Base-by-base conservation (phyloP, 2,329 filamentous ascomycete genomes). In the Pseudocercospora cruenta region DNA sequence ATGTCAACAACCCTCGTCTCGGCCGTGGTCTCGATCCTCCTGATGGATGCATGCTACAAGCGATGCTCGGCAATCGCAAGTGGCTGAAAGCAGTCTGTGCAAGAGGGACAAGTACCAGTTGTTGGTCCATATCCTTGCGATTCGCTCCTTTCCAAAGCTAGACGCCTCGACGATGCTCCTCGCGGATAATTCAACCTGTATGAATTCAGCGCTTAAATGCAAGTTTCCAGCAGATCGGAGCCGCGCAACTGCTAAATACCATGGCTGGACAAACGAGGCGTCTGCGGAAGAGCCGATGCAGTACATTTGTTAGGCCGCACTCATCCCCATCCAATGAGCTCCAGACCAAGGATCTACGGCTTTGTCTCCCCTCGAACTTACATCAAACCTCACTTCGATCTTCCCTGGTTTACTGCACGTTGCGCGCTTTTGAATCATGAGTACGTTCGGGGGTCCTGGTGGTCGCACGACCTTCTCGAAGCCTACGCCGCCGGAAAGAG, bases 401-500 rank as follows among this genome's bases (percentile, higher is more conserved):
- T 43, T 8, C 39, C 47, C 47, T 24, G 19, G 47, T 51, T 21
- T 24, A 24, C 21, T 55, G 51, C 26, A 31, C 26, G 51, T 12
- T n/a, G 51, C 36, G 36, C 36, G 36, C 36, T n/a, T 39, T 19
- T 39, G n/a, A 58, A 66, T n/a, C 57, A 78, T 78, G 77, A 74
- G 72, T 26, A 78, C 85, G 43, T 92, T 93, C 76, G 91, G 91
- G 71, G 85, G 87, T 69, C 91, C 70, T 4, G 70, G 91, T 70
- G 88, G 88, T 66, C 83, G 86, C 28, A 84, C 86, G 68, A 82
- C 86, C 70, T 84, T 86, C 76, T 80, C 84, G 65, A 92, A 91
- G 77, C 91, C 91, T 61, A 88, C 85, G 22, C 91, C 91, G 87
- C 94, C 94, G 4, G 91, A 97, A 78, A 89, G 94, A 74, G 94